These are phyloP conservation scores for Fennellomyces sp. DNA, from an alignment of 371 early-diverging fungal species.

Conservation along the genomic window DNA sequence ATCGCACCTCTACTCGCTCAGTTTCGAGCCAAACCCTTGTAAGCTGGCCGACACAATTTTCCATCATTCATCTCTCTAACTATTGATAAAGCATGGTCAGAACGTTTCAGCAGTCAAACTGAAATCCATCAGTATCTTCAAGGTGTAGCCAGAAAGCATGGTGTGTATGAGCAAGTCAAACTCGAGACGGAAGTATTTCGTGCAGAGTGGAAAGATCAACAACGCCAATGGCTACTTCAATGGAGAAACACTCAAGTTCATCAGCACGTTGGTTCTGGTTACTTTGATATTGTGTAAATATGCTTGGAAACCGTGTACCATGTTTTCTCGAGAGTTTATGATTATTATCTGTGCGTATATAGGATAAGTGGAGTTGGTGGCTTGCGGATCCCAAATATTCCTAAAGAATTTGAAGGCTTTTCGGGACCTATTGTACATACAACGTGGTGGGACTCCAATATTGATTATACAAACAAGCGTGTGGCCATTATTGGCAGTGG, in stretches of 20 bases:
- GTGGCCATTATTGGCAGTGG: slow-evolving; percentile 59
- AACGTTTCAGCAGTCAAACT: slow-evolving; percentile 33
- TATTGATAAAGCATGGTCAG: slow-evolving; percentile 45
- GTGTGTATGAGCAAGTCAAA: slow-evolving; percentile 43
- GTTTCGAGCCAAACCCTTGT: slow-evolving; percentile 51
- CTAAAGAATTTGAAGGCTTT: slow-evolving; percentile 50
- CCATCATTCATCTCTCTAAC: neutral
- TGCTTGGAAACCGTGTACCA: slow-evolving; percentile 2
- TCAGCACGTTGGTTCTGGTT: slow-evolving; percentile 6
- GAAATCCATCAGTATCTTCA: slow-evolving; percentile 58
- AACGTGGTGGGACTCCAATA: slow-evolving; percentile 46
- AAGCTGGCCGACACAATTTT: slow-evolving; percentile 13
- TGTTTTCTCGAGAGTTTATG: neutral
- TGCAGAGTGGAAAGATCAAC: slow-evolving; percentile 44
- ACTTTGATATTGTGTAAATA: slow-evolving; percentile 37
- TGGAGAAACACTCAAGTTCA: neutral
- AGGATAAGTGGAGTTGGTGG: slow-evolving; percentile 28
- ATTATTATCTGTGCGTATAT: slow-evolving; percentile 18
- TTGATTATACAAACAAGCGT: slow-evolving; percentile 49
- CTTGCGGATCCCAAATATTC: slow-evolving; percentile 55
- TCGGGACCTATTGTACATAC: slow-evolving; percentile 52
- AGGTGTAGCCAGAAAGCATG: slow-evolving; percentile 47
- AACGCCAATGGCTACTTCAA: slow-evolving; percentile 47
- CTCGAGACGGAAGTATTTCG: slow-evolving; percentile 45
- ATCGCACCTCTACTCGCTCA: slow-evolving; percentile 56